A percentile compares a stretch with the other conserved stretches of the same genome.
phyloP scores from a whole-genome alignment of 805 yeast species.

The Wickerhamiella nectarea region DNA sequence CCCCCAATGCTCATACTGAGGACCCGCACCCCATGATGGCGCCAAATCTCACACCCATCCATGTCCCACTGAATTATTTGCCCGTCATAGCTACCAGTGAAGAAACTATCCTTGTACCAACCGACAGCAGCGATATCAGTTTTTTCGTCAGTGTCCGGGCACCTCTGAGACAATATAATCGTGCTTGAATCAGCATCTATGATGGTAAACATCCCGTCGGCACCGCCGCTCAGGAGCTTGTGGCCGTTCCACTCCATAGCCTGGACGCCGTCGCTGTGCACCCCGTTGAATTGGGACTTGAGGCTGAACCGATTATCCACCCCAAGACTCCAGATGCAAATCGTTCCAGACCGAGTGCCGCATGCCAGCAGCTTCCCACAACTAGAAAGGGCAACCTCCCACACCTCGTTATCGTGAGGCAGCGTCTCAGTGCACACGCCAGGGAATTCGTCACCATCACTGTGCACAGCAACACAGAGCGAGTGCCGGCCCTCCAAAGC shows the following conservation, averaged over 20 bases:
- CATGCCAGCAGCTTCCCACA: slow-evolving; percentile 65
- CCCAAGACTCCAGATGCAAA: slow-evolving; percentile 1
- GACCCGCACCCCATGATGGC: slow-evolving; percentile 31
- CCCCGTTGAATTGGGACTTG: slow-evolving; percentile 15
- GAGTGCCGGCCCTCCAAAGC: background rate
- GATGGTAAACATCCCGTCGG: slow-evolving; percentile 54
- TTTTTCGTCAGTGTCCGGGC: slow-evolving; percentile 17
- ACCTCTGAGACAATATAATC: background rate
- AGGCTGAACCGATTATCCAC: slow-evolving; percentile 3
- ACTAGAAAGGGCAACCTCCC: slow-evolving; percentile 71
- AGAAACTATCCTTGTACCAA: slow-evolving; percentile 52
- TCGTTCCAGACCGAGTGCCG: slow-evolving; percentile 23
- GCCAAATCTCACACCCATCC: slow-evolving; percentile 23
- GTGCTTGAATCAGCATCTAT: slow-evolving; percentile 20
- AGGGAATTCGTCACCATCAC: background rate
- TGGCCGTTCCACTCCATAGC: slow-evolving; percentile 66
- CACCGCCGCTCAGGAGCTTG: slow-evolving; percentile 57
- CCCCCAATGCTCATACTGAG: slow-evolving; percentile 60
- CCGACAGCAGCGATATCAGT: slow-evolving; percentile 40
- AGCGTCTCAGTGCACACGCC: slow-evolving; percentile 8
- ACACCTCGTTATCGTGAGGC: slow-evolving; percentile 45
- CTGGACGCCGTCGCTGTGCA: slow-evolving; percentile 28
- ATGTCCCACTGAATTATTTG: slow-evolving; percentile 38
- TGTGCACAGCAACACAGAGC: background rate
- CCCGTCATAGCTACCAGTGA: slow-evolving; percentile 68